A percentile compares a stretch with the other conserved stretches of the same genome.
Evolutionary conservation across 2,329 filamentous ascomycete genomes (phyloP).

Genomic region (Ascochyta fabae): DNA sequence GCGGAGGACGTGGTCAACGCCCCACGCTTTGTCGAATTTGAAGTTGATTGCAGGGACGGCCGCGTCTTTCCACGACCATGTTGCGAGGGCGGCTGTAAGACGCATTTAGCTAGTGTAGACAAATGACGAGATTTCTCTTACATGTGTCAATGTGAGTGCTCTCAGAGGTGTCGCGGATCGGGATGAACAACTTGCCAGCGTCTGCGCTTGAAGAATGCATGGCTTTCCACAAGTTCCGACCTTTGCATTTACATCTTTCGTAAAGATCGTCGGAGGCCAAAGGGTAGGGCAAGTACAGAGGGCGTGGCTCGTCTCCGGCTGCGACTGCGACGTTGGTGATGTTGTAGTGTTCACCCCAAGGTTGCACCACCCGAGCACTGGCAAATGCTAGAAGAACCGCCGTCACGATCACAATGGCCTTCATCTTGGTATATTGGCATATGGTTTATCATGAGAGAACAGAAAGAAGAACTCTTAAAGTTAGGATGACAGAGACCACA

Average conservation of each 20-base stretch:
- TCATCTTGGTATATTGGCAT: background rate
- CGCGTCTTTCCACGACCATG: slow-evolving; percentile 5
- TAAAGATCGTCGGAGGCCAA: background rate
- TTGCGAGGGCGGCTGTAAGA: background rate
- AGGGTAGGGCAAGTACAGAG: background rate
- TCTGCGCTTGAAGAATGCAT: slow-evolving; percentile 3
- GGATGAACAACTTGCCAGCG: slow-evolving; percentile 10
- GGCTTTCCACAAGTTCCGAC: slow-evolving; percentile 7
- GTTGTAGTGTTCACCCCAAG: background rate
- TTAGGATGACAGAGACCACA: too few species aligned
- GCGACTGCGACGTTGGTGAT: background rate
- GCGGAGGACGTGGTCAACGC: slow-evolving; percentile 6
- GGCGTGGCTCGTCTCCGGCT: background rate
- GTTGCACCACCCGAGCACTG: background rate
- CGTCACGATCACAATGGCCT: background rate
- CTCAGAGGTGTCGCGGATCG: slow-evolving; percentile 1
- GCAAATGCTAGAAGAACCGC: background rate
- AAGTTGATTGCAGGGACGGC: background rate
- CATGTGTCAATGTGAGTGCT: background rate
- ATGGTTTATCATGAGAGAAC: too few species aligned
- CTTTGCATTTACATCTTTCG: slow-evolving; percentile 8
- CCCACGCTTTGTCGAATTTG: slow-evolving; percentile 4
- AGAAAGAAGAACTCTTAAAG: too few species aligned
- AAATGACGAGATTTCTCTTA: background rate
- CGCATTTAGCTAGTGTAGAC: background rate